phyloP scores from a whole-genome alignment of 208 protist species.

The Leishmania arabica region DNA sequence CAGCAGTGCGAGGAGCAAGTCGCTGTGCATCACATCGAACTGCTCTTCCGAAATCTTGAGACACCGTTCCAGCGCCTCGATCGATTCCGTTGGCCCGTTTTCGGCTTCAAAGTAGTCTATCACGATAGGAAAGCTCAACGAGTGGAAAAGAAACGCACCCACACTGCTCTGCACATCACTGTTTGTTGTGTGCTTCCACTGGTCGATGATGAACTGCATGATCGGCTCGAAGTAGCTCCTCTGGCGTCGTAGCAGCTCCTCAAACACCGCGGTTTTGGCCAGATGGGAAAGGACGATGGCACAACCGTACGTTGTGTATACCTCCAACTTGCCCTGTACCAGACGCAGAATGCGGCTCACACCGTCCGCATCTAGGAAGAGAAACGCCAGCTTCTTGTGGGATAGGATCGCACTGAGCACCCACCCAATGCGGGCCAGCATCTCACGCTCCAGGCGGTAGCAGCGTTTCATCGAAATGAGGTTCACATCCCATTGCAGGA shows the following conservation, averaged over 20 bases:
- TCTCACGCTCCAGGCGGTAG: constrained; percentile 53
- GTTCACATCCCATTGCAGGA: constrained; percentile 27
- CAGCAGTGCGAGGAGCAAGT: constrained; percentile 56
- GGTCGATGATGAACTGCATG: constrained; percentile 71
- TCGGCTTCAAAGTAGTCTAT: constrained; percentile 67
- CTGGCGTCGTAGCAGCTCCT: constrained; percentile 74
- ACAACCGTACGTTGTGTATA: constrained; percentile 64
- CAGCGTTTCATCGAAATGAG: constrained; percentile 32
- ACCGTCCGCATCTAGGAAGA: constrained; percentile 76
- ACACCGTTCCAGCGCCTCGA: constrained; percentile 53
- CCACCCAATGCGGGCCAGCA: constrained; percentile 65
- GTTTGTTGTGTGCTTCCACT: constrained; percentile 59
- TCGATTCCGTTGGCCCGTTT: constrained; percentile 50
- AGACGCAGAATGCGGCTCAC: constrained; percentile 55
- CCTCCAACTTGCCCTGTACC: constrained; percentile 38
- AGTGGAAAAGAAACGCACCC: constrained; percentile 75
- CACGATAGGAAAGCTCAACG: constrained; percentile 81
- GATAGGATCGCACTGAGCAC: constrained; percentile 75
- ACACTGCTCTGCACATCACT: constrained; percentile 75
- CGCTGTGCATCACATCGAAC: constrained; percentile 69
- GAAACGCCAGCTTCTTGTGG: constrained; percentile 79
- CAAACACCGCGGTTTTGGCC: constrained; percentile 64
- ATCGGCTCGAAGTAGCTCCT: constrained; percentile 63
- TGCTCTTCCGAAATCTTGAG: constrained; percentile 69
- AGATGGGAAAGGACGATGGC: constrained; percentile 76